phyloP scores from a whole-genome alignment of 2,329 filamentous ascomycete genomes.

The Cercospora zeae-maydis region DNA sequence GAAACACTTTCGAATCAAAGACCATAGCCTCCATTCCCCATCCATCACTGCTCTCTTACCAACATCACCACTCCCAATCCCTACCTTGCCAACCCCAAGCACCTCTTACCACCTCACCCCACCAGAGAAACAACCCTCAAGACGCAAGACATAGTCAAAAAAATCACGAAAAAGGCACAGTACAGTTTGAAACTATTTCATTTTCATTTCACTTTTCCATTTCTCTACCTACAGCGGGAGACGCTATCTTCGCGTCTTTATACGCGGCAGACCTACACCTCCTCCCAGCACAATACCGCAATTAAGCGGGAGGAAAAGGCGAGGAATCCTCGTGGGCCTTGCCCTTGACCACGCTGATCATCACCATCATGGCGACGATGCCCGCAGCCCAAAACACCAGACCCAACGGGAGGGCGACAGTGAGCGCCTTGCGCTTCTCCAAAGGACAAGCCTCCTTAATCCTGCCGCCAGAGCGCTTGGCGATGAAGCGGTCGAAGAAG shows the following conservation, averaged over 20 bases:
- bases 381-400: constrained; percentile 11
- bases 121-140: too few relatives aligned
- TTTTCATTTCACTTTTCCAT: neutral
- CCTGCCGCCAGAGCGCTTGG: constrained; percentile 18
- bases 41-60: too few relatives aligned
- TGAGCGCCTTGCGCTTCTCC: constrained; percentile 26
- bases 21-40: too few relatives aligned
- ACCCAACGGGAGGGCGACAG: constrained; percentile 23
- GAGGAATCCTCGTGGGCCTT: neutral
- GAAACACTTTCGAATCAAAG: too few relatives aligned
- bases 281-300: neutral
- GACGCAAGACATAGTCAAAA: too few relatives aligned
- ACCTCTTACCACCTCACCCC: too few relatives aligned
- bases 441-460: constrained; percentile 23
- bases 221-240: neutral
- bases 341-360: constrained; percentile 6
- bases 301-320: neutral
- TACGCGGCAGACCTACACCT: neutral
- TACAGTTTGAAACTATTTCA: neutral
- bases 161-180: neutral
- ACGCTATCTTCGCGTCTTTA: neutral
- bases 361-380: constrained; percentile 6
- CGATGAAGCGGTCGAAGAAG: constrained; percentile 24
- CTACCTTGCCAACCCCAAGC: too few relatives aligned
- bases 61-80: too few relatives aligned